These are phyloP conservation scores for Lasiodiplodia theobromae DNA, from an alignment of 2,329 filamentous ascomycete species.

Conservation along the genomic window DNA sequence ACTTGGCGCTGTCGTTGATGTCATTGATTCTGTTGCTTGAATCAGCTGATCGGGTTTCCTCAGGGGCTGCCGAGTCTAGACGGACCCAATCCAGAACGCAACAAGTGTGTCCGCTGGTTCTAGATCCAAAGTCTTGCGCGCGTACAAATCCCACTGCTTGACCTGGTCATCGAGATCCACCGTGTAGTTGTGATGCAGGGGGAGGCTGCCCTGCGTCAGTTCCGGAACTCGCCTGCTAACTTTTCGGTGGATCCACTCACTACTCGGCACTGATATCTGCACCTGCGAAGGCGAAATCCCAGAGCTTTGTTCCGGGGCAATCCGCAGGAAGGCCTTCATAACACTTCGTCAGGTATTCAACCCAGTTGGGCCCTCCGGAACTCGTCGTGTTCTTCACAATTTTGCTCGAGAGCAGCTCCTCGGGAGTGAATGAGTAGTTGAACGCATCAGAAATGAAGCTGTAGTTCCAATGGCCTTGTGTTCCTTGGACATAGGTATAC, in stretches of 20 bases:
- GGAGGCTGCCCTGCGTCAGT: conserved; percentile 39
- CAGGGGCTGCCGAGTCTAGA: conserved; percentile 27
- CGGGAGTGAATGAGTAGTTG: conserved; percentile 54
- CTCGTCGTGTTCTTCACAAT: conserved; percentile 62
- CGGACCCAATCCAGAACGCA: conserved; percentile 60
- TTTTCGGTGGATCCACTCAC: conserved; percentile 34
- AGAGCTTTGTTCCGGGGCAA: conserved; percentile 56
- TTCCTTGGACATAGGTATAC: conserved; percentile 63
- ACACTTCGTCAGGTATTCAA: conserved; percentile 61
- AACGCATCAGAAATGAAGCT: conserved; percentile 63
- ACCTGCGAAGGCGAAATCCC: conserved; percentile 65
- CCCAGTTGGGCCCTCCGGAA: conserved; percentile 64
- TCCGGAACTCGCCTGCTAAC: conserved; percentile 29
- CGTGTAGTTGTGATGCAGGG: conserved; percentile 61
- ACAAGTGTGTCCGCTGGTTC: conserved; percentile 53
- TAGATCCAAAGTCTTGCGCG: conserved; percentile 40
- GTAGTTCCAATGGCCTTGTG: conserved; percentile 58
- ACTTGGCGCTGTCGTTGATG: conserved; percentile 58
- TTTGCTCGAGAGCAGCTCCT: conserved; percentile 53
- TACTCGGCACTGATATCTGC: conserved; percentile 56
- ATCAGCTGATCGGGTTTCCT: not conserved
- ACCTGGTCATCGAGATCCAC: conserved; percentile 60
- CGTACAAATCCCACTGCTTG: conserved; percentile 55
- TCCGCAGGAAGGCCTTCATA: conserved; percentile 50
- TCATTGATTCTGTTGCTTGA: conserved; percentile 55